These are phyloP conservation scores for Erysimum cheiri DNA, from an alignment of 441 rosid species.

Conservation along the genomic window DNA sequence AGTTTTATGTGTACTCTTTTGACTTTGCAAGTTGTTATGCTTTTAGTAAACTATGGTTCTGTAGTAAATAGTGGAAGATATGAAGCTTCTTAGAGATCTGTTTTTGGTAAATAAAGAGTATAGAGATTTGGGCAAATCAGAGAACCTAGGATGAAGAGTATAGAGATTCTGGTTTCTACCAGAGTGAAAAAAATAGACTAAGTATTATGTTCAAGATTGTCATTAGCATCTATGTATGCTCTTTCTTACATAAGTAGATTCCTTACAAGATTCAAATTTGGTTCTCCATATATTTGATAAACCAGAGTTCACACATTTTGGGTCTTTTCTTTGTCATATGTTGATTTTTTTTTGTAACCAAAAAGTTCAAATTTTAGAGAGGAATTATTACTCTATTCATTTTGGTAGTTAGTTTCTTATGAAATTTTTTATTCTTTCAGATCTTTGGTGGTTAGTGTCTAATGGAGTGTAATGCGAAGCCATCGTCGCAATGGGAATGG, in stretches of 20 bases:
- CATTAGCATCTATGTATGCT: background rate
- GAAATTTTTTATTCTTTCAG: conserved; percentile 39
- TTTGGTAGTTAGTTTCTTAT: conserved; percentile 27
- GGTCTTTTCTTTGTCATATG: background rate
- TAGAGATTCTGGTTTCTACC: background rate
- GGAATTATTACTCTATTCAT: background rate
- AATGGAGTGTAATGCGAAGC: conserved; percentile 89
- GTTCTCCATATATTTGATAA: background rate
- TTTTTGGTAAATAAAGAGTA: background rate
- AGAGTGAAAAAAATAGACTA: background rate
- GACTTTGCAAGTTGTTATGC: conserved; percentile 1
- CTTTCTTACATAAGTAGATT: too few species aligned
- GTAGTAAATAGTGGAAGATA: conserved; percentile 20
- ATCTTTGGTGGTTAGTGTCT: conserved; percentile 49
- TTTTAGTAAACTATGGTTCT: conserved; percentile 13
- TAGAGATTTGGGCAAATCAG: conserved; percentile 5
- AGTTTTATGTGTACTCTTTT: background rate
- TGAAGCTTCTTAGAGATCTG: conserved; percentile 18
- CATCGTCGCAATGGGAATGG: conserved; percentile 77
- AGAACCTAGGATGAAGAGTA: background rate
- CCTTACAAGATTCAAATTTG: too few species aligned
- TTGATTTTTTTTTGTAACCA: background rate
- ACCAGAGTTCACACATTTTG: background rate
- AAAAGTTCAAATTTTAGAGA: background rate
- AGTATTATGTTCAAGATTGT: conserved; percentile 4